Evolutionary conservation across 805 yeast species (phyloP).

Genomic region (Diddensiella transvaalensis): DNA sequence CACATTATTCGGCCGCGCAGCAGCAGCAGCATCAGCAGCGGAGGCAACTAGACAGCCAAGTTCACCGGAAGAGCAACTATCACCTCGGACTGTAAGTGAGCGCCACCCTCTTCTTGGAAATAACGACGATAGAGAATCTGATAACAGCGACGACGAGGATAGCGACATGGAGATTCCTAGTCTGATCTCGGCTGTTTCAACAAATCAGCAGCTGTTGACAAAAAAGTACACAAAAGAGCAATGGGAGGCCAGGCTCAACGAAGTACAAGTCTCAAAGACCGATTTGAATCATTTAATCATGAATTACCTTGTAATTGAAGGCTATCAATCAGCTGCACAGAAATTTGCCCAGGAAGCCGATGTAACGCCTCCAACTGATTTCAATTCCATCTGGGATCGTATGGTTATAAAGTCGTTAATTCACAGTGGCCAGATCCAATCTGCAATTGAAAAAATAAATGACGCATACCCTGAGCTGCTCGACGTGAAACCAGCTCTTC

Average conservation of each 20-base stretch:
- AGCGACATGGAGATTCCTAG: constrained; percentile 8
- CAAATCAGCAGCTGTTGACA: constrained; percentile 6
- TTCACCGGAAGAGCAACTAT: too few species aligned
- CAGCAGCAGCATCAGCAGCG: too few species aligned
- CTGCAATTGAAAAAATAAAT: constrained; percentile 55
- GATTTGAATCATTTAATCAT: constrained; percentile 53
- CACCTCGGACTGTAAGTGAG: background rate
- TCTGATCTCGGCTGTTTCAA: constrained; percentile 2
- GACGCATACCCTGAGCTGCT: constrained; percentile 60
- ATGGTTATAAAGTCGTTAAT: constrained; percentile 51
- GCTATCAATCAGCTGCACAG: constrained; percentile 64
- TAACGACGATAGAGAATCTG: background rate
- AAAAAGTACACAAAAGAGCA: constrained; percentile 25
- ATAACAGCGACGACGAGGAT: background rate
- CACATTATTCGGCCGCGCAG: too few species aligned
- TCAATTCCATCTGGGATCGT: constrained; percentile 50
- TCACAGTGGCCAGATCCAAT: constrained; percentile 56
- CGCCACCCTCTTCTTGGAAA: background rate
- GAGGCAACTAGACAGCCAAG: too few species aligned
- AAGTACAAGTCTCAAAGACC: constrained; percentile 23
- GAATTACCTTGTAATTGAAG: constrained; percentile 74
- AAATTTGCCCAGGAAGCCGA: constrained; percentile 55
- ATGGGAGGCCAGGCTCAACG: constrained; percentile 29
- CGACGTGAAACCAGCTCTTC: constrained; percentile 59
- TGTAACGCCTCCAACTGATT: constrained; percentile 36